Base-by-base conservation (phyloP, 2,329 filamentous ascomycete genomes). In the Arachnomyces sp. region DNA sequence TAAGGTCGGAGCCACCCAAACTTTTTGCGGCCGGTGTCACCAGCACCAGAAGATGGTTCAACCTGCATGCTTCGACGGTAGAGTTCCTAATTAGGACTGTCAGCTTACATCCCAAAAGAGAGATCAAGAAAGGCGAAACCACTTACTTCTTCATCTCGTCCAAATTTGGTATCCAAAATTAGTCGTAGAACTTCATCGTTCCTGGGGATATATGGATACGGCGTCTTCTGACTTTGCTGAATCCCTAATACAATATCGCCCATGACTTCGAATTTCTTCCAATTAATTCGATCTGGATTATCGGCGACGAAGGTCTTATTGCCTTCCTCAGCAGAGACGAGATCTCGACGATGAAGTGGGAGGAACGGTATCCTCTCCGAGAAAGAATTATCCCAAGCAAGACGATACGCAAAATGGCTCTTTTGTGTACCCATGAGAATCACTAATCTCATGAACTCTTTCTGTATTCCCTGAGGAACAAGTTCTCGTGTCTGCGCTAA, bases 241-340 rank as follows among this genome's bases (percentile, higher is more conserved):
- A 98, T 81, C 2, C 86, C 84, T 44, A 95, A 72, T 39, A 96
- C 75, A 4, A 95, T 85, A 52, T 96, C 90, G 5, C 89, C 89
- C 64, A 96, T 80, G 25, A 98, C 83, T 62, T 96, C 90, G 54
- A 96, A 98, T 60, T 98, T 98, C 64, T 84, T 88, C 92, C 92
- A 98, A 60, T 96, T 96, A 59, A 98, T 86, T 38, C 86, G 74
- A 47, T 86, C 78, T 48, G 73, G 78, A 44, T 78, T 74, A 2
- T 77, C 73, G 6, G 84, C 86, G 2, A 96, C 71, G 59, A 95
- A 90, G 0, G 92, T 96, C 54, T 78, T 79, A 62, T 92, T 95
- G 28, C 90, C 92, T 63, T 95, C 86, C 56, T 94, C 87, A 1
- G 92, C 90, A 9, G 85, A 87, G 2, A 95, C 87, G 16, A 98